Conservation (phyloP, 805 yeast genomes). For the Yarrowia sp. region DNA sequence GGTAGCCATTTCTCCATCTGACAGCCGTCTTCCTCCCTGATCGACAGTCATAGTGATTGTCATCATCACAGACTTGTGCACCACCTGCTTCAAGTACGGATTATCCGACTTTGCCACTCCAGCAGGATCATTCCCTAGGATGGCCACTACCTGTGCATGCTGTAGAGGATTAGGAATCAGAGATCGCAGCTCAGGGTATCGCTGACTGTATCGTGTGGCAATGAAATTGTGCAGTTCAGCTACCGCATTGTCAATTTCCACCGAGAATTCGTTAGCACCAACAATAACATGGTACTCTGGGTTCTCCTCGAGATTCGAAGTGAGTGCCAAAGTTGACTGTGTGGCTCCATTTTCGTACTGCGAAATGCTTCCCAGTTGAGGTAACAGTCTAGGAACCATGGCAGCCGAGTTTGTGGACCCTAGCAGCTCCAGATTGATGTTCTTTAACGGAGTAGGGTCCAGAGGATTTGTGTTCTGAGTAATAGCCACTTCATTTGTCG, state of each 20-base stretch:
- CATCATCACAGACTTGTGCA: slow-evolving; percentile 70
- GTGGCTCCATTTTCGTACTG: slow-evolving; percentile 28
- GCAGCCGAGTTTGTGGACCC: not conserved
- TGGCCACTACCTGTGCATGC: slow-evolving; percentile 61
- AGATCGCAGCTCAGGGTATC: slow-evolving; percentile 75
- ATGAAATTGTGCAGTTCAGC: slow-evolving; percentile 57
- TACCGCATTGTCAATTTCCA: slow-evolving; percentile 64
- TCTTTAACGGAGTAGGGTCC: not conserved
- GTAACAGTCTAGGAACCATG: slow-evolving; percentile 6
- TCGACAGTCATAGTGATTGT: slow-evolving; percentile 74
- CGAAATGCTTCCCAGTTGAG: slow-evolving; percentile 14
- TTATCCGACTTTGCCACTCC: slow-evolving; percentile 13
- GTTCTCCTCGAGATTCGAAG: slow-evolving; percentile 30
- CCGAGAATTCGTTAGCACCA: slow-evolving; percentile 61
- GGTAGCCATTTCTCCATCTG: slow-evolving; percentile 21
- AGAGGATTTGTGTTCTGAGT: not conserved
- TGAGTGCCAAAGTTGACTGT: slow-evolving; percentile 23
- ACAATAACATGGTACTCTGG: slow-evolving; percentile 59
- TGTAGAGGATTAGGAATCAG: slow-evolving; percentile 67
- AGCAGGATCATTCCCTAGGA: slow-evolving; percentile 55
- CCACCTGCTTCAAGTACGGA: slow-evolving; percentile 4
- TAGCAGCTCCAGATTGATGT: slow-evolving; percentile 15
- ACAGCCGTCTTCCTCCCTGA: slow-evolving; percentile 40
- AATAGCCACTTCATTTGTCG: not conserved
- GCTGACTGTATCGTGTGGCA: slow-evolving; percentile 60